phyloP scores from a whole-genome alignment of 176 grass and related monocot genomes.

The Elymus sibiricus region DNA sequence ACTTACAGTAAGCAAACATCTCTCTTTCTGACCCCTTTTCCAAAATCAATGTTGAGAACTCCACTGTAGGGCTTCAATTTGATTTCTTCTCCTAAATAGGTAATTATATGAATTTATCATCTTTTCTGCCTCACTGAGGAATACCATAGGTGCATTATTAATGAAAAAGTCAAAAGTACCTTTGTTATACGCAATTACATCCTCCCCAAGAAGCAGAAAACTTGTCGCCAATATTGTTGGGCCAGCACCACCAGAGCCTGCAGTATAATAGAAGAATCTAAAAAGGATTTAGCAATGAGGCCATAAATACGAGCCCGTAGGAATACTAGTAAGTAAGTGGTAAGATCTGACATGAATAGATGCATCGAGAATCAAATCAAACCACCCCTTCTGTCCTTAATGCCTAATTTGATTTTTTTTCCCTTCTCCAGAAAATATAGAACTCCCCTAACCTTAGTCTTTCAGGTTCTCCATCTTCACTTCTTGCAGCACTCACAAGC shows the following conservation, averaged over 20 bases:
- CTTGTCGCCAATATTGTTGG: slow-evolving; percentile 93
- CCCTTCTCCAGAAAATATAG: slow-evolving; percentile 4
- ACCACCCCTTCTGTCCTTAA: background rate
- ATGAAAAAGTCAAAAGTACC: slow-evolving; percentile 38
- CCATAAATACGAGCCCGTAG: background rate
- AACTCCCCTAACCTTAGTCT: slow-evolving; percentile 85
- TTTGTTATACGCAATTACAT: slow-evolving; percentile 97
- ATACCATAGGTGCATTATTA: background rate
- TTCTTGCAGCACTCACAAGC: slow-evolving; percentile 56
- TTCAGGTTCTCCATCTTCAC: slow-evolving; percentile 68
- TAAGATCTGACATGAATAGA: background rate
- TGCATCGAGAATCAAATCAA: background rate
- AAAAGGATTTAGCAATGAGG: slow-evolving; percentile 58
- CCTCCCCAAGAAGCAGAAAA: slow-evolving; percentile 88
- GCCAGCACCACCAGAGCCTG: slow-evolving; percentile 88
- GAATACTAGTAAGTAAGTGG: background rate
- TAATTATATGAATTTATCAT: background rate
- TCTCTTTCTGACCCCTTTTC: slow-evolving; percentile 78
- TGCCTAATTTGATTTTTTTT: background rate
- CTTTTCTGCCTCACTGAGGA: slow-evolving; percentile 3
- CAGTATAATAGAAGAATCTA: slow-evolving; percentile 97
- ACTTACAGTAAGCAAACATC: slow-evolving; percentile 95
- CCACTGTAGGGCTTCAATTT: slow-evolving; percentile 89
- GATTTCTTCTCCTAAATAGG: slow-evolving; percentile 73
- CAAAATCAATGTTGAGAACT: slow-evolving; percentile 84